Base-by-base conservation (phyloP, 805 yeast genomes). In the Ogataea pignaliae region DNA sequence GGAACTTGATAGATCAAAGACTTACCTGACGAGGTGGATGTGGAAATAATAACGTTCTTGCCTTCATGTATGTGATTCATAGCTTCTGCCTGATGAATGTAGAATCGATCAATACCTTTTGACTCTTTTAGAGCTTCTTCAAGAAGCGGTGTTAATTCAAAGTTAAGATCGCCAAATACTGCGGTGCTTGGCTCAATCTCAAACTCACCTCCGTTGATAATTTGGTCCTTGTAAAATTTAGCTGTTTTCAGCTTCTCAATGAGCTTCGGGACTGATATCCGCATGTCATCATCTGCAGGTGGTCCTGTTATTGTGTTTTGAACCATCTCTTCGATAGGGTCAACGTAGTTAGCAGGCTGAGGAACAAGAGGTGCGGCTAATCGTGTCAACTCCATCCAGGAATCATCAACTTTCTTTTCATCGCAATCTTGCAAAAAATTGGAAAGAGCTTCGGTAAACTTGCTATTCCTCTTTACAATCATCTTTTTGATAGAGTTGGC, bases 11-110 rank as follows among this genome's bases (percentile, higher is more conserved):
- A 93, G 28, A 93, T 86, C 48, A 93, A 69, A 0, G 98, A 90
- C 56, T 93, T 93, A 39, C 99, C 99, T 0, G 97, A 89, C 0
- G 97, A 88, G 0, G 99, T 93, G 0, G 97, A 81, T 0, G 99
- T 93, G n/a, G 96, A 83, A 2, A 90, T 81, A 36, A 93, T 86
- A 4, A 89, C 88, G 63, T 90, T 81, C 39, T 76, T 69, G 0
- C 80, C 79, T 0, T 65, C 53, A 39, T 77, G 43, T 17, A 85
- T 63, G 0, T 81, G 73, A 43, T 81, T 73, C 2, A 90, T 61
- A 0, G 97, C 97, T 40, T 77, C 75, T 1, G 85, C 79, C 60
- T 93, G 99, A 65, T 93, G 99, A 0, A 78, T 60, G 60, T 88
- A 93, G 31, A 91, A 74, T 6, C 67, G 59, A 1, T 73, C 69